Percentiles rank a stretch among this genome's conserved stretches.
Conservation (phyloP, 257 asterid species). For the Gynochthodes officinalis region DNA sequence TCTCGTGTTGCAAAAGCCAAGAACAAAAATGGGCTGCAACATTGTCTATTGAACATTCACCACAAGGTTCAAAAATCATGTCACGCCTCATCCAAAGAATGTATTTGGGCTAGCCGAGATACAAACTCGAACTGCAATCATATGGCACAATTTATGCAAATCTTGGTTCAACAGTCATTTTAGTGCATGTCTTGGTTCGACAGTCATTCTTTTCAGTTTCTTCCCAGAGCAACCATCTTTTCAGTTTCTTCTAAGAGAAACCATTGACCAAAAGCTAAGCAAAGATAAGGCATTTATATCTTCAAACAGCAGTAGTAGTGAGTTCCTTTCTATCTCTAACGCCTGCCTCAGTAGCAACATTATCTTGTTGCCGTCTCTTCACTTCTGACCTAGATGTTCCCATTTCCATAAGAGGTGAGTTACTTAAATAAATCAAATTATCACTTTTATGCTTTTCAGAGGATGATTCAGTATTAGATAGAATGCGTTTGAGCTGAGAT, state of each 20-base stretch:
- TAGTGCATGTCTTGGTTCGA: neutral
- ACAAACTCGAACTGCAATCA: neutral
- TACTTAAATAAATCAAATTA: conserved; percentile 33
- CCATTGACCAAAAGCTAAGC: conserved; percentile 13
- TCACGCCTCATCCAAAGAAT: neutral
- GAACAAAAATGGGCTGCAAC: conserved; percentile 13
- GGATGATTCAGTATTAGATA: conserved; percentile 40
- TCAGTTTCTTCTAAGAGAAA: neutral
- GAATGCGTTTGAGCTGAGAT: conserved; percentile 68
- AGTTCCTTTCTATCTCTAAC: conserved; percentile 47
- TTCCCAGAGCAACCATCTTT: neutral
- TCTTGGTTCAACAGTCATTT: neutral
- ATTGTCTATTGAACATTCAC: neutral
- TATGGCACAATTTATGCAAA: neutral
- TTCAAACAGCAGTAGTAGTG: conserved; percentile 57
- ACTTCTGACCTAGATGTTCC: conserved; percentile 29
- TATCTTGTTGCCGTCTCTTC: conserved; percentile 33
- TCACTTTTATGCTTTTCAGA: conserved; percentile 42
- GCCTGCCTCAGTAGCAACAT: conserved; percentile 27
- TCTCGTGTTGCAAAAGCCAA: neutral
- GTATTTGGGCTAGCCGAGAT: neutral
- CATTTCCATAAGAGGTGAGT: conserved; percentile 45
- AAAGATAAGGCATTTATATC: conserved; percentile 13
- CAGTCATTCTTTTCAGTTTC: neutral
- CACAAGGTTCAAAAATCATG: neutral